Conservation (phyloP, 73 alveolate genomes). For the Durusdinium trenchii region DNA sequence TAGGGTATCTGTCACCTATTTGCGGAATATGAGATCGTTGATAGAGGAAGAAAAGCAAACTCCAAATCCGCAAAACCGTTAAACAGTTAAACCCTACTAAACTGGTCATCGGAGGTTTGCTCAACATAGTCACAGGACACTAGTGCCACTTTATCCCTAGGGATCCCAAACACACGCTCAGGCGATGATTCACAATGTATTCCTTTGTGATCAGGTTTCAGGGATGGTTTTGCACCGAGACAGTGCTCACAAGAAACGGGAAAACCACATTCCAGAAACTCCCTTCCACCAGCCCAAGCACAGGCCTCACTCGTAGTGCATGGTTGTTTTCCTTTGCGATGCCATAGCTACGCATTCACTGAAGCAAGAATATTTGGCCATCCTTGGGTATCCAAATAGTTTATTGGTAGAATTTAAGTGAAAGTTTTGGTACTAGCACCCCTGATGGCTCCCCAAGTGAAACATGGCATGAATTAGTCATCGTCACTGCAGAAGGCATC, state of each 20-base stretch:
- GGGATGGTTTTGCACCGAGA: neutral
- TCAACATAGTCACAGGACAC: too few relatives aligned
- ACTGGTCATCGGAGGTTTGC: too few relatives aligned
- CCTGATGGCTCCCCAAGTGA: neutral
- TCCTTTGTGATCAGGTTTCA: neutral
- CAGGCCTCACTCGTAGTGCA: too few relatives aligned
- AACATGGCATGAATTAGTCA: neutral
- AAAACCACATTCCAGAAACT: neutral
- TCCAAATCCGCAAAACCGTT: too few relatives aligned
- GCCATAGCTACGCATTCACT: neutral
- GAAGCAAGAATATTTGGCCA: neutral
- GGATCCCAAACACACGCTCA: slow-evolving; percentile 33
- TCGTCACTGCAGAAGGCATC: neutral
- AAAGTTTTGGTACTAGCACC: neutral
- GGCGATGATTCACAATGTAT: neutral
- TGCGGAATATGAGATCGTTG: too few relatives aligned
- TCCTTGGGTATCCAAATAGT: neutral
- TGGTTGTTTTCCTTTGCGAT: neutral
- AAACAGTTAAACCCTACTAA: too few relatives aligned
- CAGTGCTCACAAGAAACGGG: slow-evolving; percentile 6
- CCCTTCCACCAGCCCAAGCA: neutral
- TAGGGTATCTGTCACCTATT: too few relatives aligned
- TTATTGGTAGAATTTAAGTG: neutral
- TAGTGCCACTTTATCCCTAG: too few relatives aligned
- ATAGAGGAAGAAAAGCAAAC: too few relatives aligned